Evolutionary conservation across 768 basidiomycete species (phyloP).

Genomic region (Rhodotorula diobovata): DNA sequence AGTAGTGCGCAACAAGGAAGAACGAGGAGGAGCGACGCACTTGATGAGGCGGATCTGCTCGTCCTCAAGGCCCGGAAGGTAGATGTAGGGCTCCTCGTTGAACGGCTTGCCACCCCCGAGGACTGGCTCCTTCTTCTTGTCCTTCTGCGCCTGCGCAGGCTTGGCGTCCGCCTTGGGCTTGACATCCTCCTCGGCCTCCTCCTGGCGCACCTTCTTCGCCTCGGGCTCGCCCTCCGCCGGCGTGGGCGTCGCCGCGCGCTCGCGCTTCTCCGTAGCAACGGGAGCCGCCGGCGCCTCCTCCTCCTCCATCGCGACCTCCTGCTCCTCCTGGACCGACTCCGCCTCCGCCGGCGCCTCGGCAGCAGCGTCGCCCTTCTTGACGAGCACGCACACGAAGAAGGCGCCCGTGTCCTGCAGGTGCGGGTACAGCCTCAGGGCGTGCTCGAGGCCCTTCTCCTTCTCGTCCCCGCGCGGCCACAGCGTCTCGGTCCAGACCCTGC

Average conservation of each 20-base stretch:
- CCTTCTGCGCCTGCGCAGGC: conserved; percentile 9
- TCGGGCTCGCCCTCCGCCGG: conserved; percentile 31
- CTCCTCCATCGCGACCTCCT: conserved; percentile 8
- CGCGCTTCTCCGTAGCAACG: conserved; percentile 2
- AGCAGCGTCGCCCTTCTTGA: conserved; percentile 43
- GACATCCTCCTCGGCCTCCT: not conserved
- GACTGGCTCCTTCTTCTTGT: conserved; percentile 45
- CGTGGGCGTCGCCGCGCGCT: conserved; percentile 19
- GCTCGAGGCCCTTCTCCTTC: conserved; percentile 59
- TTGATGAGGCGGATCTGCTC: conserved; percentile 66
- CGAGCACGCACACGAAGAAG: conserved; percentile 89
- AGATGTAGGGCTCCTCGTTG: conserved; percentile 89
- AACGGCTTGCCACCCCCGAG: conserved; percentile 49
- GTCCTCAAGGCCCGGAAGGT: conserved; percentile 62
- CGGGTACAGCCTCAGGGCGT: conserved; percentile 84
- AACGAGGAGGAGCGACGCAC: conserved; percentile 52
- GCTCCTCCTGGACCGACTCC: conserved; percentile 5
- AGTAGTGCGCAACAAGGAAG: not conserved
- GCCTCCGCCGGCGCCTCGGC: not conserved
- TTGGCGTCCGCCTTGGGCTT: conserved; percentile 1
- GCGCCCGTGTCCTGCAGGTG: conserved; percentile 95
- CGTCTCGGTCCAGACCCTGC: conserved; percentile 55
- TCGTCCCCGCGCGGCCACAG: conserved; percentile 75
- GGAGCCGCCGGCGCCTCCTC: conserved; percentile 11
- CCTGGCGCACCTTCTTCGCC: conserved; percentile 21